Evolutionary conservation across 108 stramenopile species (phyloP).

Genomic region (Discostella stelligeroides): DNA sequence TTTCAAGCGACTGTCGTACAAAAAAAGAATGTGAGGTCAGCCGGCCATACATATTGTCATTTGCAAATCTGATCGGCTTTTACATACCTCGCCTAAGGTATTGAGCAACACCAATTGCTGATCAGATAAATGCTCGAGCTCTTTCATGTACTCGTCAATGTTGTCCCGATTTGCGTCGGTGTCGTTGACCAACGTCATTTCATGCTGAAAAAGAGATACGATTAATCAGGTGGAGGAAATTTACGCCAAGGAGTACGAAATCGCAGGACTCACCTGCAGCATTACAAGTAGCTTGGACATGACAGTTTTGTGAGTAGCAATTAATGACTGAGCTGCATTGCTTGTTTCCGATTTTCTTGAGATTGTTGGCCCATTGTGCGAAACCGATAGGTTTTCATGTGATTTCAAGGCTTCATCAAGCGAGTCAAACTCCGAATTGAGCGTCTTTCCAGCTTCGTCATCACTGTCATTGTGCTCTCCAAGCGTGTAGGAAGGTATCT

Average conservation of each 20-base stretch:
- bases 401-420: slow-evolving; percentile 28
- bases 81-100: slow-evolving; percentile 55
- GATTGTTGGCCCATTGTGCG: background rate
- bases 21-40: background rate
- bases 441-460: slow-evolving; percentile 6
- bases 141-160: slow-evolving; percentile 67
- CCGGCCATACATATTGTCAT: background rate
- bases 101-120: slow-evolving; percentile 59
- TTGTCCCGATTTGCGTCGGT: slow-evolving; percentile 65
- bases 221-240: slow-evolving; percentile 2
- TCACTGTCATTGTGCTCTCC: slow-evolving; percentile 3
- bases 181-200: slow-evolving; percentile 71
- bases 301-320: slow-evolving; percentile 58
- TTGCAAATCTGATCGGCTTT: background rate
- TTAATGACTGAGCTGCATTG: slow-evolving; percentile 45
- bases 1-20: slow-evolving; percentile 15
- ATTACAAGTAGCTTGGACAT: slow-evolving; percentile 69
- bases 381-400: slow-evolving; percentile 4
- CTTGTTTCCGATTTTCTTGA: slow-evolving; percentile 15
- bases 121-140: slow-evolving; percentile 62
- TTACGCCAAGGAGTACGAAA: background rate
- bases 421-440: slow-evolving; percentile 25
- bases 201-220: slow-evolving; percentile 31
- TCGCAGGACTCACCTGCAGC: slow-evolving; percentile 52
- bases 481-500: background rate